Evolutionary conservation across 768 basidiomycete species (phyloP), one percentile per base, ranked within the genome.

Genomic region (Serendipita vermifera): DNA sequence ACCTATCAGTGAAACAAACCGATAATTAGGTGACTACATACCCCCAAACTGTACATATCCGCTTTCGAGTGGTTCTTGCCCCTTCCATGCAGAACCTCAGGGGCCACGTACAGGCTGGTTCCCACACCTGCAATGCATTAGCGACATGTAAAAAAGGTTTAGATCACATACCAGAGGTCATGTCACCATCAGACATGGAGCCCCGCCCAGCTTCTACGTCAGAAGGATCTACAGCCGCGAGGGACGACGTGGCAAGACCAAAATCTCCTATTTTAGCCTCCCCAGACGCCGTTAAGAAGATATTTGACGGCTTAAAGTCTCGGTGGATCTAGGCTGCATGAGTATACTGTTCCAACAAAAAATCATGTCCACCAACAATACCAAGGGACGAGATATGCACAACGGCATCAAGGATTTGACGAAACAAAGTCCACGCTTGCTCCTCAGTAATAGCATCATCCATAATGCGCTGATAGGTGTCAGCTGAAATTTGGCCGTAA

Each of bases 261-360:
- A 96, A 97, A 66, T 97, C 93, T 15, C 92, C 92, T 35, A 97
- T 85, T 80, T 89, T 90, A 63, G 85, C 85, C 60, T 89, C 85
- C 3, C 85, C 85, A 55, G 85, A 85, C 27, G 78, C 83, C 65
- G 89, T 86, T 88, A 94, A 89, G 68, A 97, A 90, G 60, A 97
- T 91, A 63, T 97, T 97, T 0, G 85, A 87, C 13, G 90, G 71
- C 66, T 97, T 97, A 66, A 97, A 87, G 66, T 96, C 92, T 53
- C 87, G 59, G 54, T 66, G 64, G 9, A 67, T 62, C 59, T 61
- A 55, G 26, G 48, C 33, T 29, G 38, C 9, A 13, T 20, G 55
- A 20, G 35, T 11, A 29, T 2, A 11, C 15, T n/a, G 33, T 14
- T n/a, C 15, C 4, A 26, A 5, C 36, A 14, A 33, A 26, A 24